These are phyloP conservation scores for Globisporangium paddicum DNA, from an alignment of 352 stramenopile genomes.

Conservation along the genomic window DNA sequence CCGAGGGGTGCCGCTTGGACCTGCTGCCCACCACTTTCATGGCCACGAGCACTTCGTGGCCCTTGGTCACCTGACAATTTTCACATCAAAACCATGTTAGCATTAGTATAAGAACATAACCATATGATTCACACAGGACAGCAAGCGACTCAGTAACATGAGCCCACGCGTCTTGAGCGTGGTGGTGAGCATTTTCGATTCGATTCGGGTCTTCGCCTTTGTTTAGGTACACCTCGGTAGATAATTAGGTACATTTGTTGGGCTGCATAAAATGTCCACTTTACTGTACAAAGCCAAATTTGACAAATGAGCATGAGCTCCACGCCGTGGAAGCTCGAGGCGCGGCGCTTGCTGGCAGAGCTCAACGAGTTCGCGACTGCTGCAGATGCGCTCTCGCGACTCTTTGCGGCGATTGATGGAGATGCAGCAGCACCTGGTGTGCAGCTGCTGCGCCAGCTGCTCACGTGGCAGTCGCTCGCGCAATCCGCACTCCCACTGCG, in stretches of 20 bases:
- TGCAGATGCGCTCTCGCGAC: conserved; percentile 29
- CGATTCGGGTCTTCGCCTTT: no score
- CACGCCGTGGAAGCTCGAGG: conserved; percentile 24
- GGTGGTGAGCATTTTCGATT: no score
- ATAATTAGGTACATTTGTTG: neutral
- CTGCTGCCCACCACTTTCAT: no score
- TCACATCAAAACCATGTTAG: no score
- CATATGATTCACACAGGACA: no score
- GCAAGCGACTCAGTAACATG: no score
- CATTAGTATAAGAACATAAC: no score
- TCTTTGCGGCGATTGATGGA: conserved; percentile 34
- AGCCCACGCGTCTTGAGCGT: no score
- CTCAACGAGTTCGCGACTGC: conserved; percentile 63
- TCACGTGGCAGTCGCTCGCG: conserved; percentile 38
- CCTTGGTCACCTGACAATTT: no score
- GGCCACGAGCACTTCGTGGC: no score
- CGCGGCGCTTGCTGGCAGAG: conserved; percentile 35
- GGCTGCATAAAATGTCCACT: neutral
- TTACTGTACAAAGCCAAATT: neutral
- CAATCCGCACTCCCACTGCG: conserved; percentile 18
- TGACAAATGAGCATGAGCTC: conserved; percentile 1
- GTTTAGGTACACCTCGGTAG: no score
- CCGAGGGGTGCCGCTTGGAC: no score
- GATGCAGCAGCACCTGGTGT: conserved; percentile 14
- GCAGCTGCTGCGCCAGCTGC: conserved; percentile 33